A percentile compares a stretch with the other conserved stretches of the same genome.
These are phyloP conservation scores for Coemansia sp. DNA, from an alignment of 371 early-diverging fungal genomes.

Conservation along the genomic window DNA sequence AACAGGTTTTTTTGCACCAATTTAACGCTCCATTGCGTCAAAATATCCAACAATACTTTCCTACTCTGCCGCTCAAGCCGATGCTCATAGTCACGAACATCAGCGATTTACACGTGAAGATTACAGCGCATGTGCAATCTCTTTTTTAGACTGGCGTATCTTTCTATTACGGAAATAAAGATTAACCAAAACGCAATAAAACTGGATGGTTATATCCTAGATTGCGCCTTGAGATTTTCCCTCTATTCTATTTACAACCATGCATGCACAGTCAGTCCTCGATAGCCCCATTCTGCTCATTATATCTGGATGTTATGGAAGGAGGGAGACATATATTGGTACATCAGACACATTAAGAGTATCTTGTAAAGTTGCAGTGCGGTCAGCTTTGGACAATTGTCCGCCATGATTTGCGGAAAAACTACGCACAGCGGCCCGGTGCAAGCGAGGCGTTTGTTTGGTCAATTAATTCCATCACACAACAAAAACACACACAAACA, in stretches of 20 bases:
- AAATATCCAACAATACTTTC: not conserved
- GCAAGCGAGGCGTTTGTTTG: not conserved
- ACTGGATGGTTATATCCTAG: not conserved
- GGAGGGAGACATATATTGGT: not conserved
- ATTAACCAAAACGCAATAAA: not conserved
- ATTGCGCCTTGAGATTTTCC: not conserved
- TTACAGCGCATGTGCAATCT: not conserved
- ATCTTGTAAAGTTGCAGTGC: not conserved
- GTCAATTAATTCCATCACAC: not conserved
- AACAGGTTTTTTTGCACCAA: not conserved
- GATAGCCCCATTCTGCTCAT: not conserved
- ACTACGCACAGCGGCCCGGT: not conserved
- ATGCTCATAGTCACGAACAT: not conserved
- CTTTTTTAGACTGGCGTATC: too few relatives aligned
- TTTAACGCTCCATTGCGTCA: not conserved
- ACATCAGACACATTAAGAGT: not conserved
- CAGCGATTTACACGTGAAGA: not conserved
- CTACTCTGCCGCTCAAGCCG: not conserved
- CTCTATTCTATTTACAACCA: not conserved
- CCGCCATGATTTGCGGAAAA: not conserved
- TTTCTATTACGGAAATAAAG: not conserved
- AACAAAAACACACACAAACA: not conserved
- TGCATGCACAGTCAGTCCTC: conserved; percentile 8
- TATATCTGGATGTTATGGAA: not conserved
- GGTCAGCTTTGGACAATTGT: not conserved